Evolutionary conservation across 352 stramenopile genomes (phyloP), one percentile per base, ranked within the genome.

Genomic region (Pythium sp.): DNA sequence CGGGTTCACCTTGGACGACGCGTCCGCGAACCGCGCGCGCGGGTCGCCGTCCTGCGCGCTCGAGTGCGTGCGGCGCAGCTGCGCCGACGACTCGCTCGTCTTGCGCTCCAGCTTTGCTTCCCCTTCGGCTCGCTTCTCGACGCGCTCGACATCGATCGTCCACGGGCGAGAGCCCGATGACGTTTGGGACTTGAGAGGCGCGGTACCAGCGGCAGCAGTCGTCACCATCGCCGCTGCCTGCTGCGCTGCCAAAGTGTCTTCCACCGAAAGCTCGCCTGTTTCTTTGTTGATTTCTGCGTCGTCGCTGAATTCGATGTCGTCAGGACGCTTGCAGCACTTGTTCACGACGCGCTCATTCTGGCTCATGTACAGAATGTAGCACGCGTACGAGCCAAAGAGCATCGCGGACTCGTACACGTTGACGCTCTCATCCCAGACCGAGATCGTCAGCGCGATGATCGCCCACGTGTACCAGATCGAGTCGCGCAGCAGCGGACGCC

Each of bases 361-460:
- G 43, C 75, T 78, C 78, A 97, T 86, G 74, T 93, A 95, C 41
- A 76, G 15, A 30, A 89, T 84, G 72, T 95, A 97, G 68, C 84
- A 71, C 32, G 57, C 69, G 62, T 92, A 92, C 51, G 82, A 91
- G 28, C 63, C 73, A 53, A 94, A 78, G 69, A 97, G 80, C 60
- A 89, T 49, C 18, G 75, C 64, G 6, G 88, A 92, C 65, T 95
- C 82, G 46, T 77, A 51, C 8, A 86, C 58, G 47, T 89, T 72
- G 26, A 96, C 81, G 6, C 28, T 68, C 26, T 82, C 86, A 63
- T 95, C 85, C 68, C 72, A 81, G 51, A 92, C 83, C 8, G 83
- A 73, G 55, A 78, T 81, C 11, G 79, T 77, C 30, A 97, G 76
- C 38, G 72, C 74, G 28, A 75, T 41, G 51, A 96, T 83, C 24